Evolutionary conservation across 768 basidiomycete species (phyloP), one percentile per base, ranked within the genome.

Genomic region (Rhizopogon vinicolor): DNA sequence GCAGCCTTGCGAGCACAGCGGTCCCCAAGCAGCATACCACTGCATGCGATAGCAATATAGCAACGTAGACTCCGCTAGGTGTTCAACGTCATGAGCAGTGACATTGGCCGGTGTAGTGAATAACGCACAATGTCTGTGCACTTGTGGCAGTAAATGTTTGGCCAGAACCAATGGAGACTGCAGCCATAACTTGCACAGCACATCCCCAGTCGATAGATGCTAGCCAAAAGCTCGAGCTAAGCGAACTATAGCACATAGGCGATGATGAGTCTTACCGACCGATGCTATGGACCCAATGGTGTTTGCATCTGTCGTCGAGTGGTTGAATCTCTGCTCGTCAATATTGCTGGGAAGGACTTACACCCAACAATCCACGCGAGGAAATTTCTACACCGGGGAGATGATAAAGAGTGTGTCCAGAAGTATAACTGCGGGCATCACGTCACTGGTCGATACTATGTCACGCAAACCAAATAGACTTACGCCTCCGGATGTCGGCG

Each of bases 291-390:
- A 77, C 0, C 82, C 84, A 57, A 77, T 75, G 12, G 83, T 83
- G 57, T 84, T 84, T 45, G 78, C 64, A 52, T 79, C 76, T 78
- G 48, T 45, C 3, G 5, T 31, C 22, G 52, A 22, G n/a, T 54
- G 25, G 5, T 25, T 25, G 25, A 25, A 4, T 25, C 25, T 25
- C 25, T 25, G 25, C 39, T 35, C 25, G 33, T 7, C 10, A 12
- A 5, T 28, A 49, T 5, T 13, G 7, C 35, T 0, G 29, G 9
- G 1, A n/a, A 39, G 1, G n/a, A 71, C 81, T 6, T 60, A 86
- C 84, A 86, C 35, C 85, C 86, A 3, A 87, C 85, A 37, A 87
- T 74, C 86, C 86, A 87, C 10, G 80, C 78, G 14, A 87, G 76
- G 10, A 87, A 66, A 55, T 81, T 81, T 18, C 81, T 72, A 68